Conservation (phyloP, 805 yeast genomes). For the Nakazawaea holstii region DNA sequence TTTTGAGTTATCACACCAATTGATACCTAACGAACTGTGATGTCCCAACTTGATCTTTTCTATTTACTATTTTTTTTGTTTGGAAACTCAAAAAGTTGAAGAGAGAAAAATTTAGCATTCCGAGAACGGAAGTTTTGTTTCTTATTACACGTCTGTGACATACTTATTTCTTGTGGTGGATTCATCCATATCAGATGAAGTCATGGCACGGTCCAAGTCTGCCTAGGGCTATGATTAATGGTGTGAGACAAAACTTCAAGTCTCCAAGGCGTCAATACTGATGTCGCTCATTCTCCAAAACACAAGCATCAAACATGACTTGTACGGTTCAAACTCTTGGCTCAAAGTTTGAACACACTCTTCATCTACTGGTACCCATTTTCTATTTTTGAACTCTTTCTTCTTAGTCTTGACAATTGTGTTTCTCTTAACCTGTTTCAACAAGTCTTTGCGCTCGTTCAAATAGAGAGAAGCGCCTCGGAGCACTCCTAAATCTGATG, state of each 20-base stretch:
- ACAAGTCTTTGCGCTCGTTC: slow-evolving; percentile 43
- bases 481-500: slow-evolving; percentile 80
- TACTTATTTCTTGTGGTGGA: too few relatives aligned
- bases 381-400: slow-evolving; percentile 41
- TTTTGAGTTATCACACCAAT: neutral
- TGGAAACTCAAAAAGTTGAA: neutral
- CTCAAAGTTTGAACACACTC: slow-evolving; percentile 52
- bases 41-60: neutral
- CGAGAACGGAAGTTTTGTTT: too few relatives aligned
- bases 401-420: slow-evolving; percentile 30
- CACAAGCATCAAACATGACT: slow-evolving; percentile 61
- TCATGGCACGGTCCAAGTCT: too few relatives aligned
- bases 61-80: neutral
- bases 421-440: slow-evolving; percentile 35
- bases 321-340: slow-evolving; percentile 57
- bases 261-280: slow-evolving; percentile 40
- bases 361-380: slow-evolving; percentile 66
- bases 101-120: neutral
- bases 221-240: neutral
- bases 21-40: neutral
- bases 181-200: too few relatives aligned
- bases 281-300: slow-evolving; percentile 70
- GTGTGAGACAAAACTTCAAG: slow-evolving; percentile 3
- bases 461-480: slow-evolving; percentile 71
- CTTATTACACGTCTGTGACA: too few relatives aligned